Percentiles rank a stretch among this genome's conserved stretches.
phyloP scores from a whole-genome alignment of 2,329 filamentous ascomycete species.

The Claviceps sp. region DNA sequence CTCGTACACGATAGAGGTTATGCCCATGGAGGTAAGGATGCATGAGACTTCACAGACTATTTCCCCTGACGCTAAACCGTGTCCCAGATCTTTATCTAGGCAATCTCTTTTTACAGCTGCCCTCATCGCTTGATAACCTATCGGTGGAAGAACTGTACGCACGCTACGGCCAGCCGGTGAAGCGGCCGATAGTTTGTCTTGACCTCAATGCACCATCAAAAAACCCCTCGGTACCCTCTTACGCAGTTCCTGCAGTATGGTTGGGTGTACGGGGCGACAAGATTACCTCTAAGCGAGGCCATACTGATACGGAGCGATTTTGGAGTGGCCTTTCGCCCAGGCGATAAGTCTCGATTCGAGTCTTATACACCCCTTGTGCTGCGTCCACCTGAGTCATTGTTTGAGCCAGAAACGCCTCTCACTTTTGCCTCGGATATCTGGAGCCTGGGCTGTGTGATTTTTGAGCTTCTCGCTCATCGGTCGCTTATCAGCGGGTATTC shows the following conservation, averaged over 20 bases:
- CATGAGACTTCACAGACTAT: too few relatives aligned
- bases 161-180: slow-evolving; percentile 11
- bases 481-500: slow-evolving; percentile 10
- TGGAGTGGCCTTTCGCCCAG: slow-evolving; percentile 13
- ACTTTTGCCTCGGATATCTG: slow-evolving; percentile 24
- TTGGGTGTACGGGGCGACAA: too few relatives aligned
- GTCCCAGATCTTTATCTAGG: slow-evolving; percentile 18
- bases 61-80: too few relatives aligned
- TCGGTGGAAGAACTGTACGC: slow-evolving; percentile 15
- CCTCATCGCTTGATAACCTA: slow-evolving; percentile 11
- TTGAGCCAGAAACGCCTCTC: slow-evolving; percentile 13
- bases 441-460: slow-evolving; percentile 25
- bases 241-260: slow-evolving; percentile 15
- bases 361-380: slow-evolving; percentile 6
- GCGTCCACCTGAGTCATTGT: slow-evolving; percentile 18
- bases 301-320: slow-evolving; percentile 9
- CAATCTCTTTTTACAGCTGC: slow-evolving; percentile 19
- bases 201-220: too few relatives aligned
- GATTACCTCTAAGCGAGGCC: slow-evolving; percentile 8
- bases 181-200: slow-evolving; percentile 2
- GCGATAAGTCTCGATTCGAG: slow-evolving; percentile 10
- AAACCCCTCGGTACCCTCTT: too few relatives aligned
- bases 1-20: too few relatives aligned
- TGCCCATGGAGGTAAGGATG: too few relatives aligned
- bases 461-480: slow-evolving; percentile 17